Conservation (phyloP, 1,284 basidiomycete genomes). For the Sporisorium exsertum region DNA sequence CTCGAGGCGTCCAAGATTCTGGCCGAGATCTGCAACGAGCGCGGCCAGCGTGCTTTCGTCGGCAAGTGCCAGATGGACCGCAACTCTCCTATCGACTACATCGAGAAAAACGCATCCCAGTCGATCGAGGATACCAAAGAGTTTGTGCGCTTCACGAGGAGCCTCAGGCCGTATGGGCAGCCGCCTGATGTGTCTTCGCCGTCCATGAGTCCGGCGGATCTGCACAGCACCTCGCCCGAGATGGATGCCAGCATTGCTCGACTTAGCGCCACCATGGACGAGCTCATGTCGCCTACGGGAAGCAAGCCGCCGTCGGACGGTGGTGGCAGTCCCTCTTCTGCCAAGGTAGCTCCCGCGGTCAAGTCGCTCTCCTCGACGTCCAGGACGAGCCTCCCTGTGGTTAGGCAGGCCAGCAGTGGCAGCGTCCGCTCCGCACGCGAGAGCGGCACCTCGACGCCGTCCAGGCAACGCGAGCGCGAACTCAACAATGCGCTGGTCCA, state of each 20-base stretch:
- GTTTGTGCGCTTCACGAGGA: constrained; percentile 57
- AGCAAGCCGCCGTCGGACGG: constrained; percentile 44
- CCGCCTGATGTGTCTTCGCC: constrained; percentile 49
- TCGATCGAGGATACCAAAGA: constrained; percentile 64
- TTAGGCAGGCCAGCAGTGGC: constrained; percentile 39
- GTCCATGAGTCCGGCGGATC: constrained; percentile 46
- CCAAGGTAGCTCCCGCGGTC: constrained; percentile 25
- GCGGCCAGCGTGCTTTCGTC: constrained; percentile 87
- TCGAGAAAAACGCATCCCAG: constrained; percentile 72
- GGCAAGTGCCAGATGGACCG: constrained; percentile 96
- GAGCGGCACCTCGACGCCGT: constrained; percentile 45
- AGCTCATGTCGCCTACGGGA: constrained; percentile 49
- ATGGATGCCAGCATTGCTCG: constrained; percentile 62
- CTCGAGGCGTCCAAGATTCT: constrained; percentile 83
- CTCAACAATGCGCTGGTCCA: constrained; percentile 75
- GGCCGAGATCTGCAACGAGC: constrained; percentile 78
- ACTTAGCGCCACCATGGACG: constrained; percentile 58
- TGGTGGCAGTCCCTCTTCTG: constrained; percentile 37
- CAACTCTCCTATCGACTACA: constrained; percentile 78
- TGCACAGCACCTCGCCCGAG: constrained; percentile 41
- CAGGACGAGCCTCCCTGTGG: constrained; percentile 16
- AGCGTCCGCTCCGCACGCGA: constrained; percentile 42
- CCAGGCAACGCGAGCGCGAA: constrained; percentile 46
- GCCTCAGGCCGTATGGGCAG: constrained; percentile 43
- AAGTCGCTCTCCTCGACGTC: constrained; percentile 16